Base-by-base conservation (phyloP, 2,329 filamentous ascomycete genomes). In the Phialemonium atrogriseum region DNA sequence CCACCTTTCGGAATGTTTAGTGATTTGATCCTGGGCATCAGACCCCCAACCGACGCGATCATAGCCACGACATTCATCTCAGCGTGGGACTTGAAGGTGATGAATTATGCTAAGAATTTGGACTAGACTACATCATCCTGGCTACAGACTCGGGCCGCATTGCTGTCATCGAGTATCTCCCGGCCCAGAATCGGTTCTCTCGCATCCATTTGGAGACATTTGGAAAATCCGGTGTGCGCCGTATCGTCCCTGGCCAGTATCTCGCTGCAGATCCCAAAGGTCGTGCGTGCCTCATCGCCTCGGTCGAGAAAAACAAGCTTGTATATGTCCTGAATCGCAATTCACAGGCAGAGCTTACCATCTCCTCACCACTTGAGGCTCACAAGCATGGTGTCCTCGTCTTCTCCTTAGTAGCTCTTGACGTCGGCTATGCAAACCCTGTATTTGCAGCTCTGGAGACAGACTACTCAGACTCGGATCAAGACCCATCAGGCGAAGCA, bases 291-390 rank as follows among this genome's bases (percentile, higher is more conserved):
- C 71, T 99, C 53, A 84, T 96, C 39, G 87, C 91, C 8, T 89
- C 88, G 5, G 73, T 89, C 34, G 93, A 99, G 64, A 98, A 98
- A 73, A 98, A 96, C 66, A 98, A 98, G 66, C 81, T 99, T 35
- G 91, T 98, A 45, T 99, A 98, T 60, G 89, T 98, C 49, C 70
- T 98, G 45, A 96, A 96, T 59, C 81, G 93, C 43, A 94, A 94
- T 60, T 76, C 87, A 4, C 86, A 96, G 59, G 88, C 88, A 12
- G 85, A 94, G 56, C 76, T 98, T 48, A 93, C 88, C 24, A 98
- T 98, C 30, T 98, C 91, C 5, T 98, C 91, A 10, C 91, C 91
- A 1, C 71, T 98, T 12, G 93, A 98, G 60, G 93, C 91, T 2
- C 89, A 98, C 60, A 94, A 91, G 56, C 78, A 86, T 10, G 86